Evolutionary conservation across 2,329 filamentous ascomycete species (phyloP), one percentile per base, ranked within the genome.

Genomic region (Venturia oleaginea): DNA sequence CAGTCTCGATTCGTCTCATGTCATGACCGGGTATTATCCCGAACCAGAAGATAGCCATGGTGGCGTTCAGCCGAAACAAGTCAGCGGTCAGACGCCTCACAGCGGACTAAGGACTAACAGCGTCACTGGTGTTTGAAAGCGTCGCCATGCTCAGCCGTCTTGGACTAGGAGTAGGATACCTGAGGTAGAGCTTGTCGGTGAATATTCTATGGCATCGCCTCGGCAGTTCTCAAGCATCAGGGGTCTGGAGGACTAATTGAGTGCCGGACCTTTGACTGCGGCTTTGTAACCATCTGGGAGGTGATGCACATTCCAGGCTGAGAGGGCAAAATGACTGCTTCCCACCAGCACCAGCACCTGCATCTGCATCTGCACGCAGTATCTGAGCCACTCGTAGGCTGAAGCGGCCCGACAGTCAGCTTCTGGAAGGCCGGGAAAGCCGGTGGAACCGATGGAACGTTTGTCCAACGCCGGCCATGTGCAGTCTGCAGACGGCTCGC

Each of bases 401-500:
- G 22, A n/a, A 17, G 46, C 46, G 46, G 46, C n/a, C 46, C 46
- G 24, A 40, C 42, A 43, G 55, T 59, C 32, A 59, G 55, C 57
- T 60, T 60, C 57, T 42, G 11, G 59, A 60, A 60, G 59, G 34
- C 59, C n/a, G n/a, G n/a, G n/a, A n/a, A n/a, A n/a, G n/a, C n/a
- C n/a, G n/a, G n/a, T n/a, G n/a, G n/a, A n/a, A n/a, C n/a, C 27
- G 34, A 43, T 60, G 37, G 59, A 60, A 43, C 19, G 19, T 24
- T n/a, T n/a, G n/a, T n/a, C n/a, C n/a, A n/a, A n/a, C 10, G 34
- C 59, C 51, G 34, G 48, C 48, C 55, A 59, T 59, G 55, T 59
- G 55, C 51, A 17, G n/a, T 59, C 30, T 59, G 55, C 59, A 40
- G 19, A 60, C 59, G 59, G 40, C 15, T 40, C 27, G 59, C 59